Evolutionary conservation across 495 filamentous ascomycete species (phyloP).

Genomic region (Penicillium odoratum): DNA sequence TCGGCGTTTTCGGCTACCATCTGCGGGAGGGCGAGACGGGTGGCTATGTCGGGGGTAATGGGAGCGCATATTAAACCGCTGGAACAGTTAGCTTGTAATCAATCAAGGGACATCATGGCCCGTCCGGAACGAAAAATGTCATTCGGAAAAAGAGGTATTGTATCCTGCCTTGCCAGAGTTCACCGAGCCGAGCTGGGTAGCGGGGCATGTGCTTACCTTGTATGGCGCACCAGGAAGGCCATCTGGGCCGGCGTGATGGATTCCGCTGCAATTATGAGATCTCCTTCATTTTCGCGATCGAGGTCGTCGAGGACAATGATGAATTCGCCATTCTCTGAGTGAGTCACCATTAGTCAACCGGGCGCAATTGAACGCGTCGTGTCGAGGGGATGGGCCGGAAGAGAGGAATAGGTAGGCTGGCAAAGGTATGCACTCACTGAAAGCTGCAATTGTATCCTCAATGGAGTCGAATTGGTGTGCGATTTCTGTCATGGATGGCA

Average conservation of each 20-base stretch:
- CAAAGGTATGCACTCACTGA: slow-evolving; percentile 60
- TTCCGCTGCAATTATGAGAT: slow-evolving; percentile 91
- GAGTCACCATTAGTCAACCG: slow-evolving; percentile 16
- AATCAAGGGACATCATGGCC: background rate
- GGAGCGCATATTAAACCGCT: slow-evolving; percentile 92
- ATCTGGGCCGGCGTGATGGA: slow-evolving; percentile 84
- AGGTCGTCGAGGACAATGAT: slow-evolving; percentile 91
- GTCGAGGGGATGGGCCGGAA: background rate
- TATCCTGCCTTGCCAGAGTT: background rate
- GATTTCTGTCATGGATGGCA: slow-evolving; percentile 40
- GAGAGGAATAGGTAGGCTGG: too few relatives aligned
- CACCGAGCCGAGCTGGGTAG: background rate
- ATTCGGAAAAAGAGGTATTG: background rate
- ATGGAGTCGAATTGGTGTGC: slow-evolving; percentile 72
- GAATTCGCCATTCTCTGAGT: slow-evolving; percentile 81
- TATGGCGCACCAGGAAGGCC: slow-evolving; percentile 91
- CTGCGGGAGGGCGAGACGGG: slow-evolving; percentile 73
- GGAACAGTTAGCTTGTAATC: background rate
- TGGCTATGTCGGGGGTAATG: slow-evolving; percentile 63
- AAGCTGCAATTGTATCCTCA: slow-evolving; percentile 78
- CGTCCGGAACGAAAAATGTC: background rate
- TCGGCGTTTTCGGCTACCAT: slow-evolving; percentile 87
- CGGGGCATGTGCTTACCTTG: slow-evolving; percentile 46
- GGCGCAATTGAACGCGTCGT: background rate
- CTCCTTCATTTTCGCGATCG: slow-evolving; percentile 94